Conservation (phyloP, 1,284 basidiomycete species). For the Boletus sp. region DNA sequence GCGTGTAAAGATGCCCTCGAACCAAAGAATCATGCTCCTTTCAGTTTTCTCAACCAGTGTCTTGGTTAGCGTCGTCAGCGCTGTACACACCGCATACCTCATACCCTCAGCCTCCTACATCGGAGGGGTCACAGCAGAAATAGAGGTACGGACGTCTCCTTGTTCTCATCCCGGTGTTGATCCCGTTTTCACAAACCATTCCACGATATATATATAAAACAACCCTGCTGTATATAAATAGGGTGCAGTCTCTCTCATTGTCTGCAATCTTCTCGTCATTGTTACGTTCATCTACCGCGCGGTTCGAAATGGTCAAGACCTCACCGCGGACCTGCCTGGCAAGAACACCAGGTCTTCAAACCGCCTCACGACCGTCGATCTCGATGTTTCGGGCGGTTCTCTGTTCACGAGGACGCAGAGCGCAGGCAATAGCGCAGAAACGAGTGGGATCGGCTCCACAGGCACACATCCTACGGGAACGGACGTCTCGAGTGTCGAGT, state of each 20-base stretch:
- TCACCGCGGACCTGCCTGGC: not conserved
- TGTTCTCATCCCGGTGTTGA: not conserved
- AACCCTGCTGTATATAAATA: conserved; percentile 4
- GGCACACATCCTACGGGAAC: conserved; percentile 8
- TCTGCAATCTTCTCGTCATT: conserved; percentile 33
- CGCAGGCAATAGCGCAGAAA: not conserved
- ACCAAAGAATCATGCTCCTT: conserved; percentile 27
- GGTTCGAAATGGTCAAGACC: conserved; percentile 6
- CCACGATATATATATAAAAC: too few relatives aligned
- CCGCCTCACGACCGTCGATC: conserved; percentile 27
- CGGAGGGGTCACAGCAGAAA: conserved; percentile 12
- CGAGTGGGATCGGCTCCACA: not conserved
- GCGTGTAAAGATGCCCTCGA: conserved; percentile 25
- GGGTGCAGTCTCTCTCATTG: conserved; percentile 27
- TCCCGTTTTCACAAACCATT: not conserved
- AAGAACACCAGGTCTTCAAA: conserved; percentile 7
- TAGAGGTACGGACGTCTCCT: conserved; percentile 23
- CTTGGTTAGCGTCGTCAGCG: conserved; percentile 26
- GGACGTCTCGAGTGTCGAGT: conserved; percentile 13
- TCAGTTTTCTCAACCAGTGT: conserved; percentile 31
- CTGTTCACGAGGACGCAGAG: not conserved
- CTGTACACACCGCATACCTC: conserved; percentile 25
- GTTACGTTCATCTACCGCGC: conserved; percentile 27
- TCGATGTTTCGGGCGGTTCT: conserved; percentile 14
- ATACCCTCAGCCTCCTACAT: conserved; percentile 8